Percentiles rank a stretch among this genome's conserved stretches.
Conservation (phyloP, 169 alveolate species). For the Plasmodium adleri region DNA sequence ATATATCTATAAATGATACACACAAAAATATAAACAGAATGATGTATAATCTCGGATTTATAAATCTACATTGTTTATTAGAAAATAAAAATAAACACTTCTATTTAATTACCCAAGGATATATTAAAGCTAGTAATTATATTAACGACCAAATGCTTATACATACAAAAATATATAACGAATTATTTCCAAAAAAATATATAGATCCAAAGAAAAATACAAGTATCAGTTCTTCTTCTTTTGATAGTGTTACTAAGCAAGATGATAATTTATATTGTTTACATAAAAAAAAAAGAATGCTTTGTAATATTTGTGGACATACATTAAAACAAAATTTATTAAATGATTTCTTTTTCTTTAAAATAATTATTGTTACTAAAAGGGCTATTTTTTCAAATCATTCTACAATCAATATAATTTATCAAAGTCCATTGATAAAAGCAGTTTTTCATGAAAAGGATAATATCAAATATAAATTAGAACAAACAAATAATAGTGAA, state of each 20-base stretch:
- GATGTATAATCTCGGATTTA: conserved; percentile 25
- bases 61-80: conserved; percentile 54
- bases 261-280: conserved; percentile 14
- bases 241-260: background rate
- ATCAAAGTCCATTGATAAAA: conserved; percentile 67
- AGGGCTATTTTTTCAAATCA: conserved; percentile 32
- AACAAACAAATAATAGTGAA: conserved; percentile 30
- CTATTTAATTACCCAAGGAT: conserved; percentile 68
- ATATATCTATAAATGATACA: background rate
- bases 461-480: conserved; percentile 57
- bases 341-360: conserved; percentile 45
- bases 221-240: background rate
- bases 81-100: conserved; percentile 58
- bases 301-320: conserved; percentile 47
- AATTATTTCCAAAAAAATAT: conserved; percentile 40
- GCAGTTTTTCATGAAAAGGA: conserved; percentile 53
- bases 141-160: conserved; percentile 41
- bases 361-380: conserved; percentile 45
- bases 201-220: conserved; percentile 3
- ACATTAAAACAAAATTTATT: conserved; percentile 40
- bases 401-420: conserved; percentile 36
- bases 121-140: conserved; percentile 60
- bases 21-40: background rate
- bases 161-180: conserved; percentile 68
- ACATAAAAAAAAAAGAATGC: conserved; percentile 25